These are phyloP conservation scores for Cyberlindnera meyerae DNA, from an alignment of 805 yeast species.

Conservation along the genomic window DNA sequence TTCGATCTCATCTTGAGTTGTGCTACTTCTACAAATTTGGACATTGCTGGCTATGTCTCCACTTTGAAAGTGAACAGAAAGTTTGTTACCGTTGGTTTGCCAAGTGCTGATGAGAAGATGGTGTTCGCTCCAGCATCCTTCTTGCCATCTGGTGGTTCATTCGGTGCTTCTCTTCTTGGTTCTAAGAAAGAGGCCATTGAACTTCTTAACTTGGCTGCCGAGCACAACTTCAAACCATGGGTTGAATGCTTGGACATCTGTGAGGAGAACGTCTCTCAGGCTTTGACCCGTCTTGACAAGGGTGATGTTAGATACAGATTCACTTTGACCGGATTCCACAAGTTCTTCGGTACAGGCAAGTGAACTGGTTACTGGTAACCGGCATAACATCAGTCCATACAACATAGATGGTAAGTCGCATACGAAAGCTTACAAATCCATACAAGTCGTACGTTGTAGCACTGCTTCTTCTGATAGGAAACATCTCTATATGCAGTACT, in stretches of 20 bases:
- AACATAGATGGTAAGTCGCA: too few species aligned
- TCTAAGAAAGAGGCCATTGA: slow-evolving; percentile 60
- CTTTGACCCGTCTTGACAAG: slow-evolving; percentile 46
- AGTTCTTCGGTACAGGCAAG: slow-evolving; percentile 30
- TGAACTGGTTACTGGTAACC: slow-evolving; percentile 2
- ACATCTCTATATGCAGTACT: too few species aligned
- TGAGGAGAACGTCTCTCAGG: slow-evolving; percentile 48
- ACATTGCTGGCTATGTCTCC: slow-evolving; percentile 42
- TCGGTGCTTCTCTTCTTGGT: slow-evolving; percentile 59
- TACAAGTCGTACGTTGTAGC: too few species aligned
- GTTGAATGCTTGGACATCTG: slow-evolving; percentile 52
- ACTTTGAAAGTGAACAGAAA: slow-evolving; percentile 54
- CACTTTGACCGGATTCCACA: slow-evolving; percentile 51
- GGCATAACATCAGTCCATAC: too few species aligned
- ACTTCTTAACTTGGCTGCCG: slow-evolving; percentile 60
- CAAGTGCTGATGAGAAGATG: slow-evolving; percentile 39
- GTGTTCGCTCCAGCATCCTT: slow-evolving; percentile 47
- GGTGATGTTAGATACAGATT: slow-evolving; percentile 64
- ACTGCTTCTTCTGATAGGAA: too few species aligned
- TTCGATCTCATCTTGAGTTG: slow-evolving; percentile 47
- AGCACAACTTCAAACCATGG: slow-evolving; percentile 57
- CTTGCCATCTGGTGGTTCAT: slow-evolving; percentile 42
- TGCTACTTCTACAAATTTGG: slow-evolving; percentile 44
- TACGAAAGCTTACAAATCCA: too few species aligned
- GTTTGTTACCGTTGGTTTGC: slow-evolving; percentile 65